Evolutionary conservation across 2,329 filamentous ascomycete genomes (phyloP).

Genomic region (Penicillium sumatraense): DNA sequence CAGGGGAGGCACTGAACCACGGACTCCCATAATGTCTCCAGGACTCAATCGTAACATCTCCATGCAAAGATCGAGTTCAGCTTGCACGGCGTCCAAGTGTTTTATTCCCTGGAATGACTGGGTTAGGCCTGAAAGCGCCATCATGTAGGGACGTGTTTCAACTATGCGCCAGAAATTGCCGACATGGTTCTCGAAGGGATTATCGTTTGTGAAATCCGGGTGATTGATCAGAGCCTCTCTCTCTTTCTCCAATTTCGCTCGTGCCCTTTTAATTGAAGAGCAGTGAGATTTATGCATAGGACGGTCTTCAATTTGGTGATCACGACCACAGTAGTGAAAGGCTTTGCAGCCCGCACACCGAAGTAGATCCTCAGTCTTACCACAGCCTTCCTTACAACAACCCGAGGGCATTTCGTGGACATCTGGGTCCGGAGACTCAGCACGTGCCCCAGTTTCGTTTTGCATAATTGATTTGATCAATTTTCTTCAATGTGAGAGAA

Average conservation of each 20-base stretch:
- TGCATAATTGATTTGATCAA: no score
- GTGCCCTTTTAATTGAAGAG: background rate
- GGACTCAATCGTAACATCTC: conserved; percentile 6
- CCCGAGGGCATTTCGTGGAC: no score
- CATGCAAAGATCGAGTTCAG: background rate
- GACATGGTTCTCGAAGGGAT: conserved; percentile 6
- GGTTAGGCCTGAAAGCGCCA: no score
- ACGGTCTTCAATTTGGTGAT: background rate
- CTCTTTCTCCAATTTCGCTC: background rate
- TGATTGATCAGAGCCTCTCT: background rate
- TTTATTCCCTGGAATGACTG: background rate
- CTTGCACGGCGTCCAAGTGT: conserved; percentile 1
- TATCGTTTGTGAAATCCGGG: background rate
- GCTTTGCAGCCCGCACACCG: background rate
- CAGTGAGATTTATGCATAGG: background rate
- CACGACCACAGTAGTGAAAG: background rate
- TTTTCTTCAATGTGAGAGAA: no score
- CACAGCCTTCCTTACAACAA: background rate
- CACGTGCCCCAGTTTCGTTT: no score
- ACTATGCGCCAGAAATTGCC: conserved; percentile 3
- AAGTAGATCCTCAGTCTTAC: background rate
- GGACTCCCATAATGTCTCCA: background rate
- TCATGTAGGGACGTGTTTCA: conserved; percentile 6
- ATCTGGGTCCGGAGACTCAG: no score
- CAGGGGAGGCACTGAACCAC: background rate